These are phyloP conservation scores for Saccharomycopsis sp. DNA, from an alignment of 805 yeast genomes.

Conservation along the genomic window DNA sequence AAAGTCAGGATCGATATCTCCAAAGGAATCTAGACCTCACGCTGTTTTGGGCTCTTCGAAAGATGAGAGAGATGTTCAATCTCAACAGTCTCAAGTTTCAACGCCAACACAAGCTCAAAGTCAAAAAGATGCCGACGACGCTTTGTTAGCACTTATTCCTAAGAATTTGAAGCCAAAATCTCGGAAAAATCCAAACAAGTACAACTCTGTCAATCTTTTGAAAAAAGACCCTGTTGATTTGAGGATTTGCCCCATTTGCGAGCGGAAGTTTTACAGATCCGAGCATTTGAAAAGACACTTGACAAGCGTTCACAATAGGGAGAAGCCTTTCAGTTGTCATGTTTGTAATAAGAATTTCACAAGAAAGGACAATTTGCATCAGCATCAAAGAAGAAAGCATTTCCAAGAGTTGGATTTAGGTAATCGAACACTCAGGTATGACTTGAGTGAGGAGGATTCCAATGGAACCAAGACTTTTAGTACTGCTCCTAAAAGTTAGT, in stretches of 20 bases:
- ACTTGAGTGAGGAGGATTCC: too few relatives aligned
- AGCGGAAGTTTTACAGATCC: slow-evolving; percentile 16
- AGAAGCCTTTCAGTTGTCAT: slow-evolving; percentile 16
- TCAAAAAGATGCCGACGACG: too few relatives aligned
- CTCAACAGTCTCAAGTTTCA: too few relatives aligned
- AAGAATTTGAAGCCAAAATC: slow-evolving; percentile 14
- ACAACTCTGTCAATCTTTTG: slow-evolving; percentile 12
- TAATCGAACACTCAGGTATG: too few relatives aligned
- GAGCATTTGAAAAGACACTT: slow-evolving; percentile 19
- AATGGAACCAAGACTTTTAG: too few relatives aligned
- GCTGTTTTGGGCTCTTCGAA: too few relatives aligned
- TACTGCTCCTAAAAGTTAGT: too few relatives aligned
- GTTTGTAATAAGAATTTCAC: slow-evolving; percentile 16
- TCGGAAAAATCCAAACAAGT: slow-evolving; percentile 17
- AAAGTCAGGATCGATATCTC: too few relatives aligned
- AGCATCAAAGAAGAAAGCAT: slow-evolving; percentile 17
- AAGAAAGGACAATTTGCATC: slow-evolving; percentile 19
- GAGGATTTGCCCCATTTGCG: slow-evolving; percentile 16
- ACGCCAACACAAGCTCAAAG: too few relatives aligned
- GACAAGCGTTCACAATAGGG: slow-evolving; percentile 17
- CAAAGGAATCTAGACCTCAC: too few relatives aligned
- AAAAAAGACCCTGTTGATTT: slow-evolving; percentile 15
- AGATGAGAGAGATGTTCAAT: too few relatives aligned
- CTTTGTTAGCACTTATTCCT: slow-evolving; percentile 13
- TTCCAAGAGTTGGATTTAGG: too few relatives aligned